These are phyloP conservation scores for Suillus paluster DNA, from an alignment of 768 basidiomycete species.

Conservation along the genomic window DNA sequence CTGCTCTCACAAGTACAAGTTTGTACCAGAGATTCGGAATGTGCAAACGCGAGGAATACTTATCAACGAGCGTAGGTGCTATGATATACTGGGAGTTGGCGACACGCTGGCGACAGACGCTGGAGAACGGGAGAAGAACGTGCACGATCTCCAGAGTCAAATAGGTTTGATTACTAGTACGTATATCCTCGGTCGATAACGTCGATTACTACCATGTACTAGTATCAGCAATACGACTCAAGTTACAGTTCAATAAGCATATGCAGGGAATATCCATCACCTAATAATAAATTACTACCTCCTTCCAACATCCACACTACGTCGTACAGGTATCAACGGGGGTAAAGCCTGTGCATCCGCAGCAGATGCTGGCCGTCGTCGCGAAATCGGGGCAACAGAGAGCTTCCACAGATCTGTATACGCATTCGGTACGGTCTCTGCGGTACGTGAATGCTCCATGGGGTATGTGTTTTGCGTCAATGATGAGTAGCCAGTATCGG, in stretches of 20 bases:
- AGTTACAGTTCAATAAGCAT: background rate
- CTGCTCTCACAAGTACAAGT: background rate
- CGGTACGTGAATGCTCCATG: slow-evolving; percentile 7
- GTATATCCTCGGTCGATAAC: background rate
- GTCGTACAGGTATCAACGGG: slow-evolving; percentile 30
- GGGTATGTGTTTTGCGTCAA: slow-evolving; percentile 6
- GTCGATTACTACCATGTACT: background rate
- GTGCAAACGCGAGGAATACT: background rate
- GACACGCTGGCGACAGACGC: background rate
- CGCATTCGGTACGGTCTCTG: background rate
- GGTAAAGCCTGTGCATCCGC: slow-evolving; percentile 10
- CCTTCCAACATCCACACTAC: slow-evolving; percentile 19
- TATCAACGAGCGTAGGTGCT: too few relatives aligned
- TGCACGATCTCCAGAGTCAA: background rate
- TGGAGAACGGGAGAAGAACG: background rate
- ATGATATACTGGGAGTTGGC: background rate
- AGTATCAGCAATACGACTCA: background rate
- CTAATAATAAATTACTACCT: background rate
- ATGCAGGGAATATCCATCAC: background rate
- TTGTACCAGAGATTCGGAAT: background rate
- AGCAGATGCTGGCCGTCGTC: background rate
- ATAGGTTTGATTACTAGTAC: background rate
- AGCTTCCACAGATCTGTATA: slow-evolving; percentile 9
- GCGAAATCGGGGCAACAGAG: slow-evolving; percentile 8
- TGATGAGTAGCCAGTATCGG: background rate